A percentile compares a stretch with the other conserved stretches of the same genome.
These are phyloP conservation scores for Zymoseptoria passerinii DNA, from an alignment of 2,329 filamentous ascomycete species.

Conservation along the genomic window DNA sequence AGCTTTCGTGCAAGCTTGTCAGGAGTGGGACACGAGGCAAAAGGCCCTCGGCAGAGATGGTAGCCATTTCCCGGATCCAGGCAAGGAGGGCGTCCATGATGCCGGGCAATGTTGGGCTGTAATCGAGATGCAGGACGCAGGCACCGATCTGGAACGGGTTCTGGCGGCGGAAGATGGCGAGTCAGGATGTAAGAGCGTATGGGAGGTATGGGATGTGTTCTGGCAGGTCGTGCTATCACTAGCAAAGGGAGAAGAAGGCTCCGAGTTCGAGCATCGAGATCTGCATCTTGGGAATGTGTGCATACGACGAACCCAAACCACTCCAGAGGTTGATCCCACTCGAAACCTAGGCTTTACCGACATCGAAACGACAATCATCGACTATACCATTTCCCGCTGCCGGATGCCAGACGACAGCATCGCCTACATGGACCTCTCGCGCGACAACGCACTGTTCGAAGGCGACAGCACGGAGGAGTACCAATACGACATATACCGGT, in stretches of 20 bases:
- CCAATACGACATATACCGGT: constrained; percentile 50
- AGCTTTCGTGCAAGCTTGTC: constrained; percentile 42
- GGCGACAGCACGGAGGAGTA: constrained; percentile 42
- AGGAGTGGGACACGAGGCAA: constrained; percentile 36
- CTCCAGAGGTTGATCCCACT: constrained; percentile 18
- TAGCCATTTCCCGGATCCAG: constrained; percentile 50
- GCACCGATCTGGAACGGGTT: constrained; percentile 45
- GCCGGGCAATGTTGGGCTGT: constrained; percentile 54
- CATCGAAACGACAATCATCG: constrained; percentile 57
- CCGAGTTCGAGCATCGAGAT: constrained; percentile 58
- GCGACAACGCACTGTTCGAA: constrained; percentile 38
- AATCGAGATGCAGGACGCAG: constrained; percentile 59
- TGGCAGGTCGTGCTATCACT: constrained; percentile 57
- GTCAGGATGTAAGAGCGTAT: constrained; percentile 30
- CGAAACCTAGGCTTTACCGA: constrained; percentile 45
- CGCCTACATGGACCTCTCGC: constrained; percentile 40
- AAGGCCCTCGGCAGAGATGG: constrained; percentile 32
- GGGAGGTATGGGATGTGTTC: constrained; percentile 54
- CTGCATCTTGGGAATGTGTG: constrained; percentile 61
- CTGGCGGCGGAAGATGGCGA: constrained; percentile 24
- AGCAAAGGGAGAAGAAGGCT: constrained; percentile 52
- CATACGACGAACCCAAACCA: constrained; percentile 28
- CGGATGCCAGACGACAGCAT: constrained; percentile 34
- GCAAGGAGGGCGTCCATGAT: constrained; percentile 45
- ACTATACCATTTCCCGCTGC: constrained; percentile 60